Percentiles rank a stretch among this genome's conserved stretches.
phyloP scores from a whole-genome alignment of 306 rosid genomes.

The Vigna nakashimae region DNA sequence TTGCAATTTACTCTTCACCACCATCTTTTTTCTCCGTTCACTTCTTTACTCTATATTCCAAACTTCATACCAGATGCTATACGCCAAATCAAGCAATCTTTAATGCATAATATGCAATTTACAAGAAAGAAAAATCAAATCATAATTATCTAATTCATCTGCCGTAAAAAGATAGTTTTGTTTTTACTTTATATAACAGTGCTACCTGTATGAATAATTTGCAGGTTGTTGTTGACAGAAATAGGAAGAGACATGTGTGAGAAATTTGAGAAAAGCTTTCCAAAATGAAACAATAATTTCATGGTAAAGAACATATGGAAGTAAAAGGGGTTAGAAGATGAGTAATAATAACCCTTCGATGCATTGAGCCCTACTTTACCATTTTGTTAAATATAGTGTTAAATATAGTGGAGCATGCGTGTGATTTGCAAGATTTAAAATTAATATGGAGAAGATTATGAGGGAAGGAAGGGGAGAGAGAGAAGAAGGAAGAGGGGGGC shows the following conservation, averaged over 20 bases:
- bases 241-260: slow-evolving; percentile 22
- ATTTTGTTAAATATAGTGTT: slow-evolving; percentile 5
- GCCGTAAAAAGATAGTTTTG: neutral
- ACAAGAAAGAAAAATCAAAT: neutral
- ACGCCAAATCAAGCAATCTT: slow-evolving; percentile 35
- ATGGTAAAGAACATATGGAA: slow-evolving; percentile 25
- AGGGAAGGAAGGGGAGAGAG: slow-evolving; percentile 25
- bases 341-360: slow-evolving; percentile 26
- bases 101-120: slow-evolving; percentile 14
- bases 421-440: slow-evolving; percentile 19
- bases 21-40: neutral
- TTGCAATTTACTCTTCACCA: slow-evolving; percentile 62
- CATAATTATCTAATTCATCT: neutral
- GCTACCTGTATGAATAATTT: slow-evolving; percentile 46
- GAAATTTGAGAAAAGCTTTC: slow-evolving; percentile 17
- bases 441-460: slow-evolving; percentile 29
- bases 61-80: slow-evolving; percentile 40
- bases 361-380: slow-evolving; percentile 21
- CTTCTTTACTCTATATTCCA: slow-evolving; percentile 24
- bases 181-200: slow-evolving; percentile 21
- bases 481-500: neutral
- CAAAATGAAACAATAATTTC: slow-evolving; percentile 39
- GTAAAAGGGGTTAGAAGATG: slow-evolving; percentile 12
- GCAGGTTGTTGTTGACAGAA: neutral
- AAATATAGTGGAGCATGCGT: slow-evolving; percentile 14